phyloP scores from a whole-genome alignment of 2,329 filamentous ascomycete species.

The Elsinoe necatrix region DNA sequence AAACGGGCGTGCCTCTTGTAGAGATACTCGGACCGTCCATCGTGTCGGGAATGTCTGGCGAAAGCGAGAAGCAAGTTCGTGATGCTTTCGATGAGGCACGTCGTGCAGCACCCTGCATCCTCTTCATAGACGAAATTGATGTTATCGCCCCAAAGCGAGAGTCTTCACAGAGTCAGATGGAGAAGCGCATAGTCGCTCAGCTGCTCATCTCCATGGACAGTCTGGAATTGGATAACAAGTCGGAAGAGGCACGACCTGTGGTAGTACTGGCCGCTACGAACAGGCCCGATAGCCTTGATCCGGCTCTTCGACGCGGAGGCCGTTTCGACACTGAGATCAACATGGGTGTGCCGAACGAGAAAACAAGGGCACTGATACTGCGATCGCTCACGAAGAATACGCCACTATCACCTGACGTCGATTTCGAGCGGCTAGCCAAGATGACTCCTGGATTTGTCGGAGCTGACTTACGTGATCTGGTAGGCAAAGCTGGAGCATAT shows the following conservation, averaged over 20 bases:
- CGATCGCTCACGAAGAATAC: constrained; percentile 60
- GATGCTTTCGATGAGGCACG: constrained; percentile 85
- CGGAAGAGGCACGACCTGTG: constrained; percentile 66
- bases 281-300: constrained; percentile 75
- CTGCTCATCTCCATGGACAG: constrained; percentile 79
- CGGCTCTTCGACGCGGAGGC: constrained; percentile 63
- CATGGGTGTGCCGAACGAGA: constrained; percentile 75
- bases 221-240: constrained; percentile 53
- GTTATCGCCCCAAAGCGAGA: constrained; percentile 82
- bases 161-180: constrained; percentile 76
- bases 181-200: constrained; percentile 76
- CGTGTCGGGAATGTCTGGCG: constrained; percentile 79
- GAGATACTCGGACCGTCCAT: constrained; percentile 74
- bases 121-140: constrained; percentile 91
- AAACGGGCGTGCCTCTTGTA: constrained; percentile 68
- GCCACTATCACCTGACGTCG: constrained; percentile 58
- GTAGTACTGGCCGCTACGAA: constrained; percentile 90
- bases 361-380: constrained; percentile 69
- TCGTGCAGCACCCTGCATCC: constrained; percentile 72
- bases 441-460: constrained; percentile 89
- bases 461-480: constrained; percentile 69
- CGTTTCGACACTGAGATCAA: constrained; percentile 79
- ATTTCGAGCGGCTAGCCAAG: constrained; percentile 67
- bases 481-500: constrained; percentile 55
- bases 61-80: constrained; percentile 77